A percentile compares a stretch with the other conserved stretches of the same genome.
Evolutionary conservation across 75 land plant genomes (phyloP).

Genomic region (Pseudotsuga menziesii): DNA sequence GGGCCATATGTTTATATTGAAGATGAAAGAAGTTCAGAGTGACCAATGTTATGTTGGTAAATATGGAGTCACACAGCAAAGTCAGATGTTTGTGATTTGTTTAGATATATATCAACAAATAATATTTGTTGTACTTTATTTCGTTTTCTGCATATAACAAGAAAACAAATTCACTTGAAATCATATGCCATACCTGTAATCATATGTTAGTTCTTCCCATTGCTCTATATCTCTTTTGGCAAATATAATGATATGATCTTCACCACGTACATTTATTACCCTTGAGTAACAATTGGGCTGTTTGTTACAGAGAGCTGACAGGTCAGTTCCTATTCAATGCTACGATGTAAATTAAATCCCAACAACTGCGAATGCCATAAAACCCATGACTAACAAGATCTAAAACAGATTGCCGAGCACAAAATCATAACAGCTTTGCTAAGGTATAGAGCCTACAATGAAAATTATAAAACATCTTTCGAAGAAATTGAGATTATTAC

Average conservation of each 20-base stretch:
- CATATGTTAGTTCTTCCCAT: conserved; percentile 96
- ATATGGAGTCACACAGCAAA: neutral
- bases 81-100: neutral
- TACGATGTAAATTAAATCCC: conserved; percentile 1
- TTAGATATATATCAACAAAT: too few relatives aligned
- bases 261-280: conserved; percentile 72
- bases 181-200: conserved; percentile 67
- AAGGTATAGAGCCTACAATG: neutral
- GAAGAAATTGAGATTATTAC: conserved; percentile 27
- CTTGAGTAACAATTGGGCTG: conserved; percentile 99
- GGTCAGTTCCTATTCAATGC: neutral
- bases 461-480: neutral
- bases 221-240: conserved; percentile 86
- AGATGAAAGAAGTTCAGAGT: neutral
- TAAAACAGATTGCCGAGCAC: neutral
- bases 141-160: neutral
- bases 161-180: neutral
- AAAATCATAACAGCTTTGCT: neutral
- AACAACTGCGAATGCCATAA: neutral
- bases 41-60: neutral
- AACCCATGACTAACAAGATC: neutral
- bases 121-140: neutral
- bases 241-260: conserved; percentile 91
- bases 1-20: neutral
- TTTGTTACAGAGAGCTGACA: conserved; percentile 5